A percentile compares a stretch with the other conserved stretches of the same genome.
Conservation (phyloP, 768 basidiomycete genomes). For the Imleria badia region DNA sequence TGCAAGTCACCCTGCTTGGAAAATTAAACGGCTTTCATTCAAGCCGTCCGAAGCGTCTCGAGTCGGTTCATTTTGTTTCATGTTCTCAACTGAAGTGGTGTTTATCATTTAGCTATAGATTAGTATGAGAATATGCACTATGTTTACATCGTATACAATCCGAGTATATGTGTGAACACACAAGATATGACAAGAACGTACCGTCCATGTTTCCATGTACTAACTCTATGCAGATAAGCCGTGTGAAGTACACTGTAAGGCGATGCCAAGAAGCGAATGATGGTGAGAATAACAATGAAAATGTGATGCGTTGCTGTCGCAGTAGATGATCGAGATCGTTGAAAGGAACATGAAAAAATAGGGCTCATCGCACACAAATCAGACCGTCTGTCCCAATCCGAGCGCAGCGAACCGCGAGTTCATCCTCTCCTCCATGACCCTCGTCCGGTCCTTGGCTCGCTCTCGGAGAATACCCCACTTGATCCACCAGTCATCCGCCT, state of each 20-base stretch:
- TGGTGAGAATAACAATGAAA: neutral
- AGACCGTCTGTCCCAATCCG: neutral
- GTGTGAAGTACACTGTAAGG: neutral
- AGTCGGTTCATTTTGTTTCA: neutral
- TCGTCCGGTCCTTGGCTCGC: slow-evolving; percentile 29
- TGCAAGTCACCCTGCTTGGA: too few relatives aligned
- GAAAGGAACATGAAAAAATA: neutral
- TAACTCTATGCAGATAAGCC: neutral
- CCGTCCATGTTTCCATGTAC: neutral
- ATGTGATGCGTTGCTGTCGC: neutral
- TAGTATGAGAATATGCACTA: neutral
- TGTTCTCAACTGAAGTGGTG: neutral
- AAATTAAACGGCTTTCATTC: too few relatives aligned
- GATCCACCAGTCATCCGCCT: slow-evolving; percentile 65
- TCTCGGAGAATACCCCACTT: slow-evolving; percentile 52
- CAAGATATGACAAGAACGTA: neutral
- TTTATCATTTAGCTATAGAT: neutral
- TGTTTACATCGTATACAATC: neutral
- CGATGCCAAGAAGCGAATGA: neutral
- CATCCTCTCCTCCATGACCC: slow-evolving; percentile 19
- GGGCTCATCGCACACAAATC: neutral
- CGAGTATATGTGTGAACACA: neutral
- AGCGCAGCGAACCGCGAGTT: neutral
- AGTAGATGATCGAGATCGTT: neutral
- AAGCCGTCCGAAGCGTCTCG: too few relatives aligned